Evolutionary conservation across 176 grass and related monocot genomes (phyloP).

Genomic region (Pharus latifolius): DNA sequence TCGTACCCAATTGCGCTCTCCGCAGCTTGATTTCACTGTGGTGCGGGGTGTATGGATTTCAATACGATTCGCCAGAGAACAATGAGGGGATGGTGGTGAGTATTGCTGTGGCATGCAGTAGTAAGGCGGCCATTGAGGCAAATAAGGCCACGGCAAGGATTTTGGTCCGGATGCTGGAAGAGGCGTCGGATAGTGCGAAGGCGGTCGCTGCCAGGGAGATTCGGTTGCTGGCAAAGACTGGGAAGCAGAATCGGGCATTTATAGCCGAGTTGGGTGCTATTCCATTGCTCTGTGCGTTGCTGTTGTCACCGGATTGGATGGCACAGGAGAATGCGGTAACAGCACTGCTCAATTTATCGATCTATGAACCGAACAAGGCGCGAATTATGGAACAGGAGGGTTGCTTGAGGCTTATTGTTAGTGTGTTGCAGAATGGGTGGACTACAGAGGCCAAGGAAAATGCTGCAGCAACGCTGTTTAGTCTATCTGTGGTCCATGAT

Average conservation of each 20-base stretch:
- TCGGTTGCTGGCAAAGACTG: conserved; percentile 77
- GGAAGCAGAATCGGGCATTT: conserved; percentile 65
- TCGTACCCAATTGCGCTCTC: conserved; percentile 57
- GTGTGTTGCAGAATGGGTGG: conserved; percentile 72
- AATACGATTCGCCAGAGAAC: conserved; percentile 58
- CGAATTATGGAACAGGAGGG: conserved; percentile 72
- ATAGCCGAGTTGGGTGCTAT: conserved; percentile 79
- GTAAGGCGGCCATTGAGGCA: conserved; percentile 50
- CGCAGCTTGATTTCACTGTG: conserved; percentile 82
- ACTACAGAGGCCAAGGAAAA: conserved; percentile 85
- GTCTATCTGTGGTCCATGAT: conserved; percentile 83
- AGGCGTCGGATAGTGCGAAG: conserved; percentile 39
- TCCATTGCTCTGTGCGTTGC: conserved; percentile 54
- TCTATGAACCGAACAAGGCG: conserved; percentile 77
- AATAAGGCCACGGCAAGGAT: conserved; percentile 68
- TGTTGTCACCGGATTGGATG: conserved; percentile 46
- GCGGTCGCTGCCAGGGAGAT: conserved; percentile 57
- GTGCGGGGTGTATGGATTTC: conserved; percentile 57
- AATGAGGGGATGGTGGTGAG: conserved; percentile 48
- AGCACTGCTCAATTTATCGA: conserved; percentile 79
- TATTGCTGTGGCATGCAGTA: conserved; percentile 46
- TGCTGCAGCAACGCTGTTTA: conserved; percentile 91
- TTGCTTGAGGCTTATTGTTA: conserved; percentile 58
- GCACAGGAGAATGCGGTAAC: conserved; percentile 94
- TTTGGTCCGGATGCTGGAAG: conserved; percentile 45